Conservation (phyloP, 176 grass and related monocot genomes). For the Tillandsia leiboldiana region DNA sequence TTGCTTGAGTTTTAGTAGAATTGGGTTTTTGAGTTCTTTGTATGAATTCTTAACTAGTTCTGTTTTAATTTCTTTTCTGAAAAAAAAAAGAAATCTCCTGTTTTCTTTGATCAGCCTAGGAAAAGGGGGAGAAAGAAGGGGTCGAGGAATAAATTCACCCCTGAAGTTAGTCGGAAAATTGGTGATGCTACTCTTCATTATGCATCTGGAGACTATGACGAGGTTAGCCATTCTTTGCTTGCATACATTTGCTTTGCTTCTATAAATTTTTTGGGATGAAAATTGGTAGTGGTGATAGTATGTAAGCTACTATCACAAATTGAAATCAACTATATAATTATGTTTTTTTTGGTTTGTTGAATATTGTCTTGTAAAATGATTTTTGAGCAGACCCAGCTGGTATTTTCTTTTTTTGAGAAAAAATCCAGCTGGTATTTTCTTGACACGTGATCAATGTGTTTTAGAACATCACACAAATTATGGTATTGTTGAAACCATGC, state of each 20-base stretch:
- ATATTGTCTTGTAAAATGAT: no score
- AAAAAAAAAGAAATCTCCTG: not conserved
- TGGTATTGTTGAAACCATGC: not conserved
- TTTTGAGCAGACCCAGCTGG: no score
- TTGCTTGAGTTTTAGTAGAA: not conserved
- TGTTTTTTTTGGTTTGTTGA: not conserved
- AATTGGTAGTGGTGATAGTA: no score
- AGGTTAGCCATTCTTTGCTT: constrained; percentile 28
- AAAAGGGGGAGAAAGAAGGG: constrained; percentile 64
- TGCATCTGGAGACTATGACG: constrained; percentile 54
- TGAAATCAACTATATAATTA: not conserved
- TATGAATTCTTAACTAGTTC: not conserved
- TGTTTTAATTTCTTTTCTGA: not conserved
- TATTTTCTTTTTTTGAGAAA: no score
- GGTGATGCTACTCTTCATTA: constrained; percentile 70
- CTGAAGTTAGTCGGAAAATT: constrained; percentile 63
- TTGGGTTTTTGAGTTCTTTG: not conserved
- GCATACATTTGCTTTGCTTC: not conserved
- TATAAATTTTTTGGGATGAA: not conserved
- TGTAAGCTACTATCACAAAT: not conserved
- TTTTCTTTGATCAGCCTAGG: constrained; percentile 36
- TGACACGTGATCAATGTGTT: not conserved
- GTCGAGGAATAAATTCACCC: constrained; percentile 45
- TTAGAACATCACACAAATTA: no score
- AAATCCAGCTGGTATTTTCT: not conserved